Evolutionary conservation across 169 alveolate genomes (phyloP).

Genomic region (Cyclospora cayetanensis): DNA sequence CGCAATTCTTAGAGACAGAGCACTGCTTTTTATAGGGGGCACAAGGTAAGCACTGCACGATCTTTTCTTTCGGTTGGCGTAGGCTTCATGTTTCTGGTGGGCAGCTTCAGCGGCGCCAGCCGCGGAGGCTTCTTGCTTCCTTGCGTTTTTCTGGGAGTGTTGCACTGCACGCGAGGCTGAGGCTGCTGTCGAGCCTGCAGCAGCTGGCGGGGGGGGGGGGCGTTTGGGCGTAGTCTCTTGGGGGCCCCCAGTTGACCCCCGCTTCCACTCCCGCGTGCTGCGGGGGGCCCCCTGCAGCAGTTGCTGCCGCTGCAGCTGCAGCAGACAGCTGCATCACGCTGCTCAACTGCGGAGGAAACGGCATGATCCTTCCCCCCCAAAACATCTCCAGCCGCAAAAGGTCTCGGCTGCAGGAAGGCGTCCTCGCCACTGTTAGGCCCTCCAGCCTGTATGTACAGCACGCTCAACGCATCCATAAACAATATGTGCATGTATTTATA

Average conservation of each 20-base stretch:
- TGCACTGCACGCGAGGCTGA: too few relatives aligned
- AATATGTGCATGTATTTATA: too few relatives aligned
- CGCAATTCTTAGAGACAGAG: neutral
- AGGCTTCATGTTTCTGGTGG: neutral
- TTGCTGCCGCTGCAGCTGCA: conserved; percentile 43
- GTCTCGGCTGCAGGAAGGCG: conserved; percentile 25
- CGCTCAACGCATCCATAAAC: neutral
- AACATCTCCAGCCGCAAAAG: conserved; percentile 10
- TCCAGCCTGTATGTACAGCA: neutral
- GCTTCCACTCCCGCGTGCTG: neutral
- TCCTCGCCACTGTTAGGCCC: conserved; percentile 12
- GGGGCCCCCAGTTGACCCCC: neutral
- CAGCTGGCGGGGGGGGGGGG: neutral
- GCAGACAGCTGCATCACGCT: conserved; percentile 45
- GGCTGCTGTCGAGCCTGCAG: conserved; percentile 8
- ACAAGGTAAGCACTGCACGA: neutral
- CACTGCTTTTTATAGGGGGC: neutral
- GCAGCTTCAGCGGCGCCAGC: too few relatives aligned
- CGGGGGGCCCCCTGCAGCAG: conserved; percentile 17
- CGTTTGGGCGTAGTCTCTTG: neutral
- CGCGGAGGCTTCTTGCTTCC: neutral
- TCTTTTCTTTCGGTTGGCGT: neutral
- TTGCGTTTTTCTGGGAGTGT: too few relatives aligned
- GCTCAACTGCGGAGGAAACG: conserved; percentile 10
- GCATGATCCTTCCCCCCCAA: neutral